Evolutionary conservation across 2,329 filamentous ascomycete species (phyloP).

Genomic region (Pyrenophora tritici-repentis): DNA sequence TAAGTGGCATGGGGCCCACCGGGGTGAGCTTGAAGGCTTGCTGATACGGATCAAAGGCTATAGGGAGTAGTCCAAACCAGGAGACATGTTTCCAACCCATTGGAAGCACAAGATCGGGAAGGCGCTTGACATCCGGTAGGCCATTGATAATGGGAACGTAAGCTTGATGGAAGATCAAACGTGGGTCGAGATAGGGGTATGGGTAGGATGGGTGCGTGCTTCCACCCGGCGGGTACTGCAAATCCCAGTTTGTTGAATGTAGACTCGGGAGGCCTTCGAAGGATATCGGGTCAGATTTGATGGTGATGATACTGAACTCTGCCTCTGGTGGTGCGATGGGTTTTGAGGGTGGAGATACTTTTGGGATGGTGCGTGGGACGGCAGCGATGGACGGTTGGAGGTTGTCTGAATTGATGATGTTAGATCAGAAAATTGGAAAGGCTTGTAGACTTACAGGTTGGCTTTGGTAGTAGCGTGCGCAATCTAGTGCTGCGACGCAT

Average conservation of each 20-base stretch:
- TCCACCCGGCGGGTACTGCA: constrained; percentile 24
- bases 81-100: constrained; percentile 21
- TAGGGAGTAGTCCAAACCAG: constrained; percentile 21
- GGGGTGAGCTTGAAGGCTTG: constrained; percentile 30
- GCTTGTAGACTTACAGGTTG: not conserved
- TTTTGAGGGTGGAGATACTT: not conserved
- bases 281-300: not conserved
- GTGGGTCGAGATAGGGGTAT: constrained; percentile 19
- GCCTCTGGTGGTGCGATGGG: not conserved
- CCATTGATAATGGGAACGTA: constrained; percentile 21
- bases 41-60: constrained; percentile 23
- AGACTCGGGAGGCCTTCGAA: constrained; percentile 9
- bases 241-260: constrained; percentile 15
- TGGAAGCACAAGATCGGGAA: constrained; percentile 11
- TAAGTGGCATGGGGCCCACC: constrained; percentile 22
- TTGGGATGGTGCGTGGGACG: not conserved
- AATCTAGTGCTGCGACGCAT: constrained; percentile 11
- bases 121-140: constrained; percentile 11
- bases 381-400: not conserved
- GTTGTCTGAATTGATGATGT: not conserved
- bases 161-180: constrained; percentile 15
- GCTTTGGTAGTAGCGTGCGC: not conserved
- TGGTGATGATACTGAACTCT: constrained; percentile 1
- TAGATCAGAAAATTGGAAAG: not conserved
- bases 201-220: constrained; percentile 27